These are phyloP conservation scores for Cornus florida DNA, from an alignment of 148 eudicot genomes.

Conservation along the genomic window DNA sequence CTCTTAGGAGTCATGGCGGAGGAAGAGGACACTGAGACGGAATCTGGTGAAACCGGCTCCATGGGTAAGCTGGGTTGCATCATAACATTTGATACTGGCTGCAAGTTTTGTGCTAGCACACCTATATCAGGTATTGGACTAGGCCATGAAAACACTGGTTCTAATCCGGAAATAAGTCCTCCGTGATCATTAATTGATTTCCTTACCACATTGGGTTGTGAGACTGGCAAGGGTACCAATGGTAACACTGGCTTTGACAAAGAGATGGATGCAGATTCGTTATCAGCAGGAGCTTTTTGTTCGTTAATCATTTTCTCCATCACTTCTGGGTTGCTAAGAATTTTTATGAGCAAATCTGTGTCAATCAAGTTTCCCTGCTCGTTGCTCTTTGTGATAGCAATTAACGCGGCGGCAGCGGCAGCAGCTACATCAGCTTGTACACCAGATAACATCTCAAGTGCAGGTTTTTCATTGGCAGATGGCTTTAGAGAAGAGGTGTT, in stretches of 20 bases:
- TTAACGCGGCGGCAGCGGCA: slow-evolving; percentile 45
- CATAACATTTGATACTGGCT: slow-evolving; percentile 2
- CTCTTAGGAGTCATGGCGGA: not conserved
- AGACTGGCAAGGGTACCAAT: not conserved
- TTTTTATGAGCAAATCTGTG: slow-evolving; percentile 42
- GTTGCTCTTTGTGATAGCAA: slow-evolving; percentile 35
- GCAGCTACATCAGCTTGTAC: slow-evolving; percentile 39
- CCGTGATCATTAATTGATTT: no score
- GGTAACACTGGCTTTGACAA: slow-evolving; percentile 1
- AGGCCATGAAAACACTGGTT: not conserved
- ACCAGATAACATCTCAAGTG: not conserved
- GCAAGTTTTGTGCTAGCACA: not conserved
- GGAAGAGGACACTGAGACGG: not conserved
- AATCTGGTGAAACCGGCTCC: not conserved
- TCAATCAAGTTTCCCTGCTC: slow-evolving; percentile 51
- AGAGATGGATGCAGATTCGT: slow-evolving; percentile 6
- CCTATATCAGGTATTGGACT: no score
- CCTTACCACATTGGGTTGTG: no score
- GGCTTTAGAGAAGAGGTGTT: slow-evolving; percentile 18
- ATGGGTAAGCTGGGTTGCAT: not conserved
- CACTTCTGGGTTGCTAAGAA: slow-evolving; percentile 52
- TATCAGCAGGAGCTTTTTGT: slow-evolving; percentile 2
- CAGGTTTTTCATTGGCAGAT: slow-evolving; percentile 20
- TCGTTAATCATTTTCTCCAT: slow-evolving; percentile 30
- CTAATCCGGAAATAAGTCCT: no score